These are phyloP conservation scores for Solanum tacnaense DNA, from an alignment of 257 asterid species.

Conservation along the genomic window DNA sequence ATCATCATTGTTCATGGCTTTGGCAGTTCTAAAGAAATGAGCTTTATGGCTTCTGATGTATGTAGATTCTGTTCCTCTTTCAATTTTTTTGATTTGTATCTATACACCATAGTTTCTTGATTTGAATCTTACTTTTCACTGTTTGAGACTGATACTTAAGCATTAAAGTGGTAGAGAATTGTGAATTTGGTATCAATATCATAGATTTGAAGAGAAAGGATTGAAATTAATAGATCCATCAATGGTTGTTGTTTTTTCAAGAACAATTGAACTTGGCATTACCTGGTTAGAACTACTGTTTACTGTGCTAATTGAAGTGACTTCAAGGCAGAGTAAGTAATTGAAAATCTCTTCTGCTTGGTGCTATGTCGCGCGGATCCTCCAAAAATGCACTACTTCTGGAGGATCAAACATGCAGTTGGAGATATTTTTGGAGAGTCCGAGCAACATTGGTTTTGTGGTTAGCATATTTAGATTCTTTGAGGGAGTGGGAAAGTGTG, in stretches of 20 bases:
- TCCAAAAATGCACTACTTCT: neutral
- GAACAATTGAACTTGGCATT: neutral
- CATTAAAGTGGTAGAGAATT: neutral
- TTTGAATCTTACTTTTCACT: neutral
- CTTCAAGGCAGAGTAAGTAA: neutral
- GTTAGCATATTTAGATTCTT: neutral
- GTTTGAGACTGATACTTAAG: neutral
- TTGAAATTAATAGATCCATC: neutral
- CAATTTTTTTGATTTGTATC: neutral
- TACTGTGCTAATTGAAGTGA: neutral
- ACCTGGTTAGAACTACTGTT: neutral
- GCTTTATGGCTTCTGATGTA: slow-evolving; percentile 74
- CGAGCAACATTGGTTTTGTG: neutral
- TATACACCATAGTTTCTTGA: neutral
- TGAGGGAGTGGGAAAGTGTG: neutral
- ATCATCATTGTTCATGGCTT: slow-evolving; percentile 80
- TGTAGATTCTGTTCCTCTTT: neutral
- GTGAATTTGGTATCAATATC: neutral
- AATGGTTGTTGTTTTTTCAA: neutral
- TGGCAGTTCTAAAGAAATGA: slow-evolving; percentile 85
- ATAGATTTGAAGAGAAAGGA: neutral
- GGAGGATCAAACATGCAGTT: neutral
- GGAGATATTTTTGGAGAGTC: neutral
- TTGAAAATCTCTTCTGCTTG: neutral
- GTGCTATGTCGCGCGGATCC: neutral